phyloP scores from a whole-genome alignment of 331 rosid genomes.

The Acacia concinna region DNA sequence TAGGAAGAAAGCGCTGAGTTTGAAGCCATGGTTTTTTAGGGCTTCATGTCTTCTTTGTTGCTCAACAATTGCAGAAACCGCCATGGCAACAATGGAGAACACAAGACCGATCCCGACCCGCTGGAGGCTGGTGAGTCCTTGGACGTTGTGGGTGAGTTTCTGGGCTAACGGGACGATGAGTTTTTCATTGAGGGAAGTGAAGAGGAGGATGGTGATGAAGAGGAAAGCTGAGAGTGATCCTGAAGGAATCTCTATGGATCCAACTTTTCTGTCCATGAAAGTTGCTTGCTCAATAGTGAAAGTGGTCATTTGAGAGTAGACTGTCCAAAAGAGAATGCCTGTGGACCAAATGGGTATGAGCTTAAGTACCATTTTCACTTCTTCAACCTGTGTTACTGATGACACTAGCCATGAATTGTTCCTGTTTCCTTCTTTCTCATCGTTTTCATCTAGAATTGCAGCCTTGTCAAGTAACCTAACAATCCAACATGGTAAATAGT shows the following conservation, averaged over 20 bases:
- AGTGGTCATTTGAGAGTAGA: constrained; percentile 90
- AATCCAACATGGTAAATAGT: constrained; percentile 16
- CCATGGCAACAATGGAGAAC: constrained; percentile 74
- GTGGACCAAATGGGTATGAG: constrained; percentile 95
- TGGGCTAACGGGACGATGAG: constrained; percentile 70
- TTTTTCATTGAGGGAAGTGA: constrained; percentile 86
- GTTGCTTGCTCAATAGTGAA: constrained; percentile 97
- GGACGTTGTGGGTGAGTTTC: constrained; percentile 67
- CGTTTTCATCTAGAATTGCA: constrained; percentile 64
- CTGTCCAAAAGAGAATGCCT: constrained; percentile 92
- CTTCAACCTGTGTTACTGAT: constrained; percentile 80
- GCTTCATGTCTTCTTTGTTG: constrained; percentile 51
- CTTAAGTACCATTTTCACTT: constrained; percentile 82
- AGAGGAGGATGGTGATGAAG: constrained; percentile 68
- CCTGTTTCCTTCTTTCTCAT: constrained; percentile 41
- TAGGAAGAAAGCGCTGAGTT: constrained; percentile 87
- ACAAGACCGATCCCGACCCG: constrained; percentile 81
- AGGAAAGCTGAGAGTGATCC: constrained; percentile 86
- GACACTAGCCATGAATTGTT: constrained; percentile 67
- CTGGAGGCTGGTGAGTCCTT: constrained; percentile 94
- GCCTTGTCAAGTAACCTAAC: constrained; percentile 89
- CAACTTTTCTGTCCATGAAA: constrained; percentile 72
- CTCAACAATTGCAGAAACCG: constrained; percentile 75
- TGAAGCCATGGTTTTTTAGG: constrained; percentile 14
- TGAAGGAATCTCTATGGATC: constrained; percentile 57